Evolutionary conservation across 2,329 filamentous ascomycete species (phyloP), one percentile per base, ranked within the genome.

Genomic region (Gyromitra esculenta): DNA sequence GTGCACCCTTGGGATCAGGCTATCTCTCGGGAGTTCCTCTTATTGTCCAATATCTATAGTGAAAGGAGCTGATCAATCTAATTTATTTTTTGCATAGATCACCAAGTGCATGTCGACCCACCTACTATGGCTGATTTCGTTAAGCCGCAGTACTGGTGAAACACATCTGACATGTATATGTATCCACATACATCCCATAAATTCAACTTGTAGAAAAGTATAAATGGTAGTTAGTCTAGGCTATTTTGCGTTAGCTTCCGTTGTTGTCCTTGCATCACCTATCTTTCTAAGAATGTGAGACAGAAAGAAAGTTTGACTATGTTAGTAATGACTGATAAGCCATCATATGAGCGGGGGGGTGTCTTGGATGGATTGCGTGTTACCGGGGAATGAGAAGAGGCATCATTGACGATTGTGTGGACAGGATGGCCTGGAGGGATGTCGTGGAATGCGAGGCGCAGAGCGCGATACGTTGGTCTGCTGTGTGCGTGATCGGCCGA

Each of bases 101-200:
- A 85, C 82, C 87, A 89, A 82, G 84, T 85, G 81, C 87, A 87
- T 84, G 89, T 91, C 85, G 93, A 97, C 86, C 93, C 94, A 84
- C 97, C 97, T 91, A 97, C 93, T 82, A 95, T 98, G 84, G 93
- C 93, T 85, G 92, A 99, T 88, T 98, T 89, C 86, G 90, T 99
- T 86, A 94, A 92, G 89, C 93, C 94, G 78, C 90, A 97, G 84
- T 99, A 98, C 89, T 90, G 90, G 88, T 97, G 95, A 50, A 75
- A 66, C 37, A 25, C 31, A 35, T 39, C 39, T 63, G 15, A 48
- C 56, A 73, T 69, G 66, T 56, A 63, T 25, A 73, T 69, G 66
- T 56, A 63, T 25, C 39, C 71, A 59, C 48, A 69, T 39, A 70
- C 52, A 52, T 63, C 31, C 57, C 45, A 54, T 64, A 65, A 73